These are phyloP conservation scores for Metschnikowia arizonensis DNA, from an alignment of 805 yeast species.

Conservation along the genomic window DNA sequence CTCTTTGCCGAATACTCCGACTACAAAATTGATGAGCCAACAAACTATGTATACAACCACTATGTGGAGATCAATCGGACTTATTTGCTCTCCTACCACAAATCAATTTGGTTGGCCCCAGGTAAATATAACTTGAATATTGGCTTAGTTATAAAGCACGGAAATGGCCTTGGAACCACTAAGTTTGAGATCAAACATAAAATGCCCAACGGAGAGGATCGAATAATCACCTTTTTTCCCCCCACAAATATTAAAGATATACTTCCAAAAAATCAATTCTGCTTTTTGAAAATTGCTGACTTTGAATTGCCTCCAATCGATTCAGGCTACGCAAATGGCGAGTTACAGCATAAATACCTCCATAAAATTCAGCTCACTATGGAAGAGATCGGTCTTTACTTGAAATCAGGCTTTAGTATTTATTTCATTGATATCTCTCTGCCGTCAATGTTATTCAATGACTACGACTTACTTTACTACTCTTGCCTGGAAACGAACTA, in stretches of 20 bases:
- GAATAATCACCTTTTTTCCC: conserved; percentile 45
- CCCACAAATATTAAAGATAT: conserved; percentile 56
- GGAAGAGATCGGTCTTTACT: conserved; percentile 54
- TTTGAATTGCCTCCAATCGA: conserved; percentile 31
- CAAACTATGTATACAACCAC: conserved; percentile 40
- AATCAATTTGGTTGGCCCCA: conserved; percentile 43
- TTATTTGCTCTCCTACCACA: conserved; percentile 44
- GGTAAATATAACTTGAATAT: conserved; percentile 49
- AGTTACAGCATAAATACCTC: conserved; percentile 21
- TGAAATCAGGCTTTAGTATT: conserved; percentile 50
- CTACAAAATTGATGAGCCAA: conserved; percentile 46
- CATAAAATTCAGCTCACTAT: conserved; percentile 40
- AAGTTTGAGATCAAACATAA: conserved; percentile 44
- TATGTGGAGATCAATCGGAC: conserved; percentile 48
- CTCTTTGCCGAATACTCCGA: conserved; percentile 47
- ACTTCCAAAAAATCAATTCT: conserved; percentile 49
- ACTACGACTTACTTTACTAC: conserved; percentile 40
- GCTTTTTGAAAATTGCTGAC: conserved; percentile 48
- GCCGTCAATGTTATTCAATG: conserved; percentile 39
- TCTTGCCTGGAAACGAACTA: conserved; percentile 39
- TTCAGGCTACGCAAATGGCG: not conserved
- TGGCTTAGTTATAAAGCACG: conserved; percentile 50
- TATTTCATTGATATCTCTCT: conserved; percentile 42
- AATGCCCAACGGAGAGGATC: conserved; percentile 23
- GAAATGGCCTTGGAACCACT: conserved; percentile 56